Evolutionary conservation across 495 filamentous ascomycete species (phyloP).

Genomic region (Tuber indicum): DNA sequence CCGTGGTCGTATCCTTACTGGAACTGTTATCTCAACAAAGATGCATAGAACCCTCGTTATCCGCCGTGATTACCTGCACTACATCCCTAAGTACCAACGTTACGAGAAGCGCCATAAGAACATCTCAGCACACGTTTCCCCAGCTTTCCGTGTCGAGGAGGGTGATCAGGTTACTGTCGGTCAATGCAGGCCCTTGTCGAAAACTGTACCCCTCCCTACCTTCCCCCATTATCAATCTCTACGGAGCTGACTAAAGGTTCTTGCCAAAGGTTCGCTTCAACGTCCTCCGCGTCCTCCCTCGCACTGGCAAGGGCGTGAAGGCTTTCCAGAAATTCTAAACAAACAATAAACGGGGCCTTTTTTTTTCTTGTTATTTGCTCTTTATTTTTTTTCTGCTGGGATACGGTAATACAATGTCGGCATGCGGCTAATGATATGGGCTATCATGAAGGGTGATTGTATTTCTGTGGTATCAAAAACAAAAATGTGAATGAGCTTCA

Average conservation of each 20-base stretch:
- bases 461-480: slow-evolving; percentile 19
- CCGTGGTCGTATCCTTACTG: slow-evolving; percentile 98
- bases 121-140: slow-evolving; percentile 94
- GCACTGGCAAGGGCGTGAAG: slow-evolving; percentile 96
- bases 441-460: neutral
- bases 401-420: slow-evolving; percentile 1
- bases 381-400: slow-evolving; percentile 14
- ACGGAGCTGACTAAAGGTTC: slow-evolving; percentile 8
- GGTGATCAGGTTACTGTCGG: slow-evolving; percentile 98
- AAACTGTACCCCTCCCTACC: slow-evolving; percentile 69
- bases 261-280: slow-evolving; percentile 90
- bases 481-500: slow-evolving; percentile 13
- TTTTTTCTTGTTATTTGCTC: slow-evolving; percentile 12
- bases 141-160: slow-evolving; percentile 99
- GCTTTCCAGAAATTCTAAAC: slow-evolving; percentile 93
- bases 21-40: slow-evolving; percentile 98
- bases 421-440: neutral
- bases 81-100: slow-evolving; percentile 95
- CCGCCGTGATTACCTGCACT: slow-evolving; percentile 99
- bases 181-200: slow-evolving; percentile 95
- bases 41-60: slow-evolving; percentile 99
- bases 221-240: neutral
- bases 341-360: slow-evolving; percentile 6
- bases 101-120: slow-evolving; percentile 99
- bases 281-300: slow-evolving; percentile 90